These are phyloP conservation scores for Trichosporon coremiiforme DNA, from an alignment of 1,284 basidiomycete species.

Conservation along the genomic window DNA sequence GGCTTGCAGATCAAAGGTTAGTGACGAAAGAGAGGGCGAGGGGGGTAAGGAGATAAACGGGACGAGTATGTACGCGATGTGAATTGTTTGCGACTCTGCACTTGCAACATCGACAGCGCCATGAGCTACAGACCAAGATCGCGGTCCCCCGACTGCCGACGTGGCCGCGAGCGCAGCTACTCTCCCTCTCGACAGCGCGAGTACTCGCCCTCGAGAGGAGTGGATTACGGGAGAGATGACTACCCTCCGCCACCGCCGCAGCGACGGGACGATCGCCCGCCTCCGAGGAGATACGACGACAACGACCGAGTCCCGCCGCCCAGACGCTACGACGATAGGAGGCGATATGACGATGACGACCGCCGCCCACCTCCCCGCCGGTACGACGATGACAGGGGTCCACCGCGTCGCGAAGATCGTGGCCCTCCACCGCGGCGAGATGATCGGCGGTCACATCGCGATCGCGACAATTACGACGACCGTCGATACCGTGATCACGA, in stretches of 20 bases:
- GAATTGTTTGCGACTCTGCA: not conserved
- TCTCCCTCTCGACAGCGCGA: constrained; percentile 19
- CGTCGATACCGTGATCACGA: constrained; percentile 19
- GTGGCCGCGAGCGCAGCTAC: not conserved
- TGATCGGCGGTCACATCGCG: constrained; percentile 7
- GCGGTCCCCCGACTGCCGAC: constrained; percentile 29
- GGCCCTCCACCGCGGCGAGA: constrained; percentile 15
- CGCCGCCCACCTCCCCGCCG: constrained; percentile 19
- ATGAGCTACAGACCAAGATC: constrained; percentile 32
- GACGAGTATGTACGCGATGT: not conserved
- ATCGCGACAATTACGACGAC: constrained; percentile 15
- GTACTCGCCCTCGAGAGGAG: constrained; percentile 22
- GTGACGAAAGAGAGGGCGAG: not conserved
- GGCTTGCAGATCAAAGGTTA: not conserved
- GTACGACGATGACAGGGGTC: constrained; percentile 18
- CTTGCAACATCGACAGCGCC: constrained; percentile 15
- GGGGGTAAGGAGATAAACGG: not conserved
- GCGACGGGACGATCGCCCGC: constrained; percentile 12
- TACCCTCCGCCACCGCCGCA: constrained; percentile 3
- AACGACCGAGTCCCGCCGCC: constrained; percentile 24
- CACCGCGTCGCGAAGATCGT: constrained; percentile 13
- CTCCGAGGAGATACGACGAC: constrained; percentile 32
- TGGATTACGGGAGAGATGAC: constrained; percentile 13
- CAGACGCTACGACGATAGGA: constrained; percentile 26
- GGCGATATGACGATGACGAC: constrained; percentile 25